Evolutionary conservation across 768 basidiomycete species (phyloP).

Genomic region (Boletus sp.): DNA sequence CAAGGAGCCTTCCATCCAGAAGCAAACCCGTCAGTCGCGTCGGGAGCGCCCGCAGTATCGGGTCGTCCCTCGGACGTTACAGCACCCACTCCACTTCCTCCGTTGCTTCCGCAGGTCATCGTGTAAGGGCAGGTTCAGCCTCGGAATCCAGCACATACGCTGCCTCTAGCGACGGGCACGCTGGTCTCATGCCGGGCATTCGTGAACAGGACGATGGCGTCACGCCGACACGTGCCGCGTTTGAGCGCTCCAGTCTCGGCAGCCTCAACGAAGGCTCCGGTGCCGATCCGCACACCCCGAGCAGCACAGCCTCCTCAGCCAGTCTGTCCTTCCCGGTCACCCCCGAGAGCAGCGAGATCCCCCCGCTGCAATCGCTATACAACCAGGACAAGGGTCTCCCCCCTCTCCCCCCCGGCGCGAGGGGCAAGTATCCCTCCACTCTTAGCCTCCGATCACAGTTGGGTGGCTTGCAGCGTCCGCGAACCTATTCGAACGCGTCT

Average conservation of each 20-base stretch:
- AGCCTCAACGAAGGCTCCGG: conserved; percentile 21
- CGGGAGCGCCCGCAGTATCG: conserved; percentile 18
- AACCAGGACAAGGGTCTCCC: conserved; percentile 34
- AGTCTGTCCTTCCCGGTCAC: conserved; percentile 32
- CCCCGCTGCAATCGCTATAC: conserved; percentile 4
- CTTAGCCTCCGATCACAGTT: conserved; percentile 13
- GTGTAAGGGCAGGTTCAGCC: conserved; percentile 13
- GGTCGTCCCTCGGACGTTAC: conserved; percentile 25
- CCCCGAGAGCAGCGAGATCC: conserved; percentile 21
- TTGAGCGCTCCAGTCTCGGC: conserved; percentile 25
- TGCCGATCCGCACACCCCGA: conserved; percentile 28
- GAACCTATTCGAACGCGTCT: conserved; percentile 36
- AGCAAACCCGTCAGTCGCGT: conserved; percentile 23
- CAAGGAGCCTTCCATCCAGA: conserved; percentile 24
- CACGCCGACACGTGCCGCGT: conserved; percentile 30
- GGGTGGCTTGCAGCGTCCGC: conserved; percentile 21
- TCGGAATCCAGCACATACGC: conserved; percentile 22
- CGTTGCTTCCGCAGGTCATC: background rate
- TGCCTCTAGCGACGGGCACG: conserved; percentile 5
- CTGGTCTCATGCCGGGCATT: conserved; percentile 27
- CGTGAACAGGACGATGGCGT: conserved; percentile 31
- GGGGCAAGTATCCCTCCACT: conserved; percentile 22
- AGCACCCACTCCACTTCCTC: conserved; percentile 25
- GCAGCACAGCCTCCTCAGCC: conserved; percentile 31
- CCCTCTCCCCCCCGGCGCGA: conserved; percentile 22